These are phyloP conservation scores for Chaetomium tenue DNA, from an alignment of 495 filamentous ascomycete species.

Conservation along the genomic window DNA sequence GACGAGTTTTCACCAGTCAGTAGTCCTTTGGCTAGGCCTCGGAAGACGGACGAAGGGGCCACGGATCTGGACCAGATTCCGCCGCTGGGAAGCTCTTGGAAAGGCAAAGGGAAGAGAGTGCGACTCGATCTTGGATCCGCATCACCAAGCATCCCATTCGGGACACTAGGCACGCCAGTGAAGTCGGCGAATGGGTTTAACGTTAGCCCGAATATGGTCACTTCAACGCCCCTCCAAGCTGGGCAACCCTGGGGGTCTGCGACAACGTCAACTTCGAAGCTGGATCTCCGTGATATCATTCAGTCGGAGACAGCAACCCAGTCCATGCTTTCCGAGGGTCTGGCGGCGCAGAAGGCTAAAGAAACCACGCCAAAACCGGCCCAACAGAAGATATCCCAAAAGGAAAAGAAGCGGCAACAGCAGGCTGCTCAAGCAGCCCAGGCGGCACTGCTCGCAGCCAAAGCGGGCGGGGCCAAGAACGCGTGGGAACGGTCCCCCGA, in stretches of 20 bases:
- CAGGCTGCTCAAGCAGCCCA: conserved; percentile 48
- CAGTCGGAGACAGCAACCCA: conserved; percentile 63
- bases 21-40: conserved; percentile 28
- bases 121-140: conserved; percentile 16
- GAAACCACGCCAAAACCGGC: conserved; percentile 37
- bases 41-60: conserved; percentile 9
- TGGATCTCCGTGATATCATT: conserved; percentile 83
- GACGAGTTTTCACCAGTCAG: conserved; percentile 49
- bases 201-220: neutral
- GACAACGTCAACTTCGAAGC: conserved; percentile 57
- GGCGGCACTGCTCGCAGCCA: conserved; percentile 29
- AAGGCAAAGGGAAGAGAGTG: conserved; percentile 23
- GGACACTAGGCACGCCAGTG: neutral
- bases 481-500: conserved; percentile 36
- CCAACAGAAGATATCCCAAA: conserved; percentile 71
- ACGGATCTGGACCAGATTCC: conserved; percentile 27
- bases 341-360: conserved; percentile 54
- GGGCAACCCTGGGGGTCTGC: conserved; percentile 62
- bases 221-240: conserved; percentile 23
- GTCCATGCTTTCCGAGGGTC: conserved; percentile 71
- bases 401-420: conserved; percentile 82
- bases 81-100: conserved; percentile 29
- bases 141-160: neutral
- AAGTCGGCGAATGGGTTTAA: neutral
- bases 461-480: conserved; percentile 27